These are phyloP conservation scores for Echeveria elegans DNA, from an alignment of 164 flowering plant genomes.

Conservation along the genomic window DNA sequence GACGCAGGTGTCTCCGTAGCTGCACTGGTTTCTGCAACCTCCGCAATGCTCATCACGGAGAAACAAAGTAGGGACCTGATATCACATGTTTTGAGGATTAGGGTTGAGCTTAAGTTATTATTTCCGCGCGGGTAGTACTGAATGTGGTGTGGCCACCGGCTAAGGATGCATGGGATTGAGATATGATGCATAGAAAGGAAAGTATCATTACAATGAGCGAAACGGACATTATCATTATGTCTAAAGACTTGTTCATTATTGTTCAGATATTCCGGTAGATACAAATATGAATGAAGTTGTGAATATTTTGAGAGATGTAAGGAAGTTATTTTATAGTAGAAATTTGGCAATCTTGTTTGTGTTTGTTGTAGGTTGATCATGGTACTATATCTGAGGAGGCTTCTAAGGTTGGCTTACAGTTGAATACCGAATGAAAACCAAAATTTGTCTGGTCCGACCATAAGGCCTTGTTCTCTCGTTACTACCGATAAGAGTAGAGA, in stretches of 20 bases:
- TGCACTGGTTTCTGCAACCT: background rate
- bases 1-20: slow-evolving; percentile 1
- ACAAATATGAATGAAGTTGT: background rate
- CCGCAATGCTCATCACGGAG: slow-evolving; percentile 4
- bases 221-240: background rate
- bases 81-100: slow-evolving; percentile 10
- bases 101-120: background rate
- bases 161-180: background rate
- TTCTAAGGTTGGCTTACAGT: slow-evolving; percentile 2
- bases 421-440: background rate
- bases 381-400: background rate
- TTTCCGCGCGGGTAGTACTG: background rate
- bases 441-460: background rate
- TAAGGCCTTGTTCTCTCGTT: background rate
- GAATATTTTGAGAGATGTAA: background rate
- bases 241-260: background rate
- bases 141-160: background rate
- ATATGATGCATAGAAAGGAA: background rate
- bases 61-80: slow-evolving; percentile 11
- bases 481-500: background rate
- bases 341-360: background rate
- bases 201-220: background rate
- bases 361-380: background rate
- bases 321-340: background rate
- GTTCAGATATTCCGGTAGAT: background rate